Evolutionary conservation across 2,329 filamentous ascomycete genomes (phyloP), one percentile per base, ranked within the genome.

Genomic region (Cordyceps sp.): DNA sequence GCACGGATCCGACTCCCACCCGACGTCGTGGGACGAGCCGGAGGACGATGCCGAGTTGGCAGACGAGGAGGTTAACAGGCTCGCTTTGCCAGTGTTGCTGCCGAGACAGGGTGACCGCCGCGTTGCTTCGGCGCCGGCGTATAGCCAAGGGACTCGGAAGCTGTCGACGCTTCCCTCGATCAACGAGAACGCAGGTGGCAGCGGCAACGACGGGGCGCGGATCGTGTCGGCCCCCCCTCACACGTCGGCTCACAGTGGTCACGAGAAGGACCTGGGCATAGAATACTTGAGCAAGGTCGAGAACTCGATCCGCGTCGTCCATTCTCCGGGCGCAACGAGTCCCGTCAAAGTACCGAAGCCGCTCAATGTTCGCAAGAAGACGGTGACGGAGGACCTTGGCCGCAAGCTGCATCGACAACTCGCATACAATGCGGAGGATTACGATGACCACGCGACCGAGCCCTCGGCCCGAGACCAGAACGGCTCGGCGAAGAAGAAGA

Each of bases 271-370:
- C 26, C 49, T 43, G 12, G 55, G 53, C 10, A 42, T 67, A 6
- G 56, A 63, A 18, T 64, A 61, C 39, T 46, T 69, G 7, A 54
- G 57, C 30, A 54, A 50, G 21, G 57, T 58, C 3, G 59, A 64
- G 35, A 58, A 65, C 31, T 70, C 65, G 1, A 72, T 72, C 42
- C 62, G 66, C 6, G 47, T 72, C 5, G 67, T 72, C n/a, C 51
- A 61, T 35, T 66, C 66, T 4, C 61, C 64, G 4, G 54, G 54
- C 2, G 48, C 46, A 3, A 39, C 42, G n/a, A 52, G 45, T 29
- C 48, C 50, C 4, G 45, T 54, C 1, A 45, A 51, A 20, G 43
- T 48, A 2, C 56, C 60, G 0, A 47, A 50, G 29, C 55, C 56
- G 19, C 51, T 61, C 29, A 59, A 61, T 24, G 48, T 61, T 14